phyloP scores from a whole-genome alignment of 2,329 filamentous ascomycete species.

The Alternaria burnsii region DNA sequence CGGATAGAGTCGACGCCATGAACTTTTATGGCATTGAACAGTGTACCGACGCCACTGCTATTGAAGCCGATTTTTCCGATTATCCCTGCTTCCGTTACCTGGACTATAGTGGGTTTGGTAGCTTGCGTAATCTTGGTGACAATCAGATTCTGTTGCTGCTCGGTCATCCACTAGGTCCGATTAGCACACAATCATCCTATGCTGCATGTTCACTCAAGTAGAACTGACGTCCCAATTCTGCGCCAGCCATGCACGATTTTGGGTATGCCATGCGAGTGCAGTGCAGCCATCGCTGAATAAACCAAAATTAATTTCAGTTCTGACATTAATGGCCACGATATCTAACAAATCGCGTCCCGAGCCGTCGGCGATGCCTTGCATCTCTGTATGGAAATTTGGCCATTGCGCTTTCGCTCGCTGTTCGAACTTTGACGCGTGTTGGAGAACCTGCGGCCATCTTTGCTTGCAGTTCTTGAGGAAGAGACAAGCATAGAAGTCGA shows the following conservation, averaged over 20 bases:
- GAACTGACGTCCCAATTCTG: conserved; percentile 66
- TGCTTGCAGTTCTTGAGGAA: conserved; percentile 59
- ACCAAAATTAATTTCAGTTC: conserved; percentile 67
- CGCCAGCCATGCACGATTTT: conserved; percentile 54
- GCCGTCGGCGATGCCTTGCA: conserved; percentile 63
- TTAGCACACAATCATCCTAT: background rate
- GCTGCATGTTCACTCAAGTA: background rate
- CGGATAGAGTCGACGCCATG: conserved; percentile 61
- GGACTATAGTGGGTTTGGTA: conserved; percentile 59
- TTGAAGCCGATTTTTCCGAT: conserved; percentile 75
- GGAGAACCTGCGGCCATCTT: conserved; percentile 57
- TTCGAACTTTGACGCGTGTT: conserved; percentile 59
- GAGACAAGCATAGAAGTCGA: conserved; percentile 58
- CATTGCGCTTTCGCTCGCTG: conserved; percentile 54
- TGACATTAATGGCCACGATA: conserved; percentile 66
- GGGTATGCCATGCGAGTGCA: conserved; percentile 57
- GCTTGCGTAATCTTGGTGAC: conserved; percentile 57
- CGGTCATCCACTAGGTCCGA: conserved; percentile 57
- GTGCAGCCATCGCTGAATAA: conserved; percentile 68
- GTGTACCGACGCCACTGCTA: conserved; percentile 64
- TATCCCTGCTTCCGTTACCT: conserved; percentile 68
- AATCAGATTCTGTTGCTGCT: conserved; percentile 61
- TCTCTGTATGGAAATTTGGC: conserved; percentile 56
- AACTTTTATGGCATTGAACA: conserved; percentile 69
- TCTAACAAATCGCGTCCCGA: conserved; percentile 57